Percentiles rank a stretch among this genome's conserved stretches.
Conservation (phyloP, 1,284 basidiomycete genomes). For the Phylloporus sp. region DNA sequence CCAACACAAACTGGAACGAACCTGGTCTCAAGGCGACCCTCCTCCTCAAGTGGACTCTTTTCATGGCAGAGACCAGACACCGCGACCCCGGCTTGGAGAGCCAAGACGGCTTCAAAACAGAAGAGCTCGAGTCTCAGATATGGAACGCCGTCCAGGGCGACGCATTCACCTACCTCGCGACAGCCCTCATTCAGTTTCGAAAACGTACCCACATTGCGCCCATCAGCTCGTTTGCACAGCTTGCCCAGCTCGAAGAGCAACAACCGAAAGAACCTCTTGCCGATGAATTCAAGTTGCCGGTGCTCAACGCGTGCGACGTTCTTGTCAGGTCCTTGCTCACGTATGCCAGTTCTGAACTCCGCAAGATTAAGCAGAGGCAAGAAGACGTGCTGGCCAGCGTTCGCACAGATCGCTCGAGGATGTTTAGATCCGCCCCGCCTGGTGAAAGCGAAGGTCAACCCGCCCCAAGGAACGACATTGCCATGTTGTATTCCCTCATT, state of each 20-base stretch:
- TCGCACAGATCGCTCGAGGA: conserved; percentile 59
- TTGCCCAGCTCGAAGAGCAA: conserved; percentile 48
- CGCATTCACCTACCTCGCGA: conserved; percentile 77
- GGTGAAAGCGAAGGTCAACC: conserved; percentile 42
- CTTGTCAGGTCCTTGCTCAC: conserved; percentile 78
- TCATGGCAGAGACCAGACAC: conserved; percentile 76
- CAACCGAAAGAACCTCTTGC: conserved; percentile 62
- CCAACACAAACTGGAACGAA: conserved; percentile 67
- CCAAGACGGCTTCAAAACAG: conserved; percentile 70
- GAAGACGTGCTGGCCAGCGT: conserved; percentile 80
- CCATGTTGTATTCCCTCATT: conserved; percentile 82
- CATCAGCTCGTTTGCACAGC: conserved; percentile 50
- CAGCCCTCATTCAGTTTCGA: conserved; percentile 57
- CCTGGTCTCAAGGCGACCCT: conserved; percentile 77
- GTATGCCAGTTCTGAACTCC: conserved; percentile 84
- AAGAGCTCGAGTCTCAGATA: conserved; percentile 80
- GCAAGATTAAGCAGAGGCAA: conserved; percentile 89
- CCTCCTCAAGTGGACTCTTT: conserved; percentile 87
- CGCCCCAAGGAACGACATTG: conserved; percentile 77
- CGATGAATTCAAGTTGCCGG: conserved; percentile 66
- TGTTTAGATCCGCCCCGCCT: conserved; percentile 50
- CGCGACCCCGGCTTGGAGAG: conserved; percentile 69
- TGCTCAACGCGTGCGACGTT: conserved; percentile 72
- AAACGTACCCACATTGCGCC: conserved; percentile 46
- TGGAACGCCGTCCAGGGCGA: conserved; percentile 84